Evolutionary conservation across 495 filamentous ascomycete genomes (phyloP), one percentile per base, ranked within the genome.

Genomic region (Symbiotaphrina buchneri): DNA sequence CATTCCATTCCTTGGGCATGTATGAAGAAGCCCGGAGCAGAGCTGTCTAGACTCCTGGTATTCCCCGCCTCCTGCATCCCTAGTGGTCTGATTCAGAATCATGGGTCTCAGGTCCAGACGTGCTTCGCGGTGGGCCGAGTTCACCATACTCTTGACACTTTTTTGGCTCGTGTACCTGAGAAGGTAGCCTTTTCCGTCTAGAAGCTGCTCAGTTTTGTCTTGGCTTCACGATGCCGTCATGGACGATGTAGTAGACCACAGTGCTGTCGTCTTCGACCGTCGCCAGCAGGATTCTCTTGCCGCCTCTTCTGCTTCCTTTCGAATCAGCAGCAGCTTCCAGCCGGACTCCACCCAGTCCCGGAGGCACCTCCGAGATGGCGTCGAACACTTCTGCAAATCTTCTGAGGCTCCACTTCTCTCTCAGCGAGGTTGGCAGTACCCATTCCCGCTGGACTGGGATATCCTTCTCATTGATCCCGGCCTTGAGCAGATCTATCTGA

Each of bases 161-260:
- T n/a, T n/a, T n/a, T n/a, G n/a, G n/a, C n/a, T n/a, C n/a, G n/a
- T n/a, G n/a, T n/a, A n/a, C n/a, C n/a, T n/a, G n/a, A n/a, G n/a
- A n/a, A n/a, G n/a, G n/a, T n/a, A n/a, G n/a, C n/a, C n/a, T n/a
- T n/a, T n/a, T n/a, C n/a, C n/a, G n/a, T n/a, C 22, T 25, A 7
- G 13, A 25, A 25, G 22, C 18, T 23, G 25, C 17, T 58, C 51
- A 97, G 49, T 97, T 97, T 47, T 94, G 87, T 35, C 90, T 58
- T 3, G 90, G 87, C 53, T 95, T 97, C 17, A 97, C 84, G 28
- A 91, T 68, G 2, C 90, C 90, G 48, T 94, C 85, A 40, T 92
- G 83, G 26, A 94, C 67, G 42, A 92, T 65, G 47, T 99, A 99
- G 47, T 92, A 95, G 3, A 85, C 79, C 14, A 95, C 65, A 2